These are phyloP conservation scores for Chlamydomonas sphaeroides DNA, from an alignment of 139 green algal species.

Conservation along the genomic window DNA sequence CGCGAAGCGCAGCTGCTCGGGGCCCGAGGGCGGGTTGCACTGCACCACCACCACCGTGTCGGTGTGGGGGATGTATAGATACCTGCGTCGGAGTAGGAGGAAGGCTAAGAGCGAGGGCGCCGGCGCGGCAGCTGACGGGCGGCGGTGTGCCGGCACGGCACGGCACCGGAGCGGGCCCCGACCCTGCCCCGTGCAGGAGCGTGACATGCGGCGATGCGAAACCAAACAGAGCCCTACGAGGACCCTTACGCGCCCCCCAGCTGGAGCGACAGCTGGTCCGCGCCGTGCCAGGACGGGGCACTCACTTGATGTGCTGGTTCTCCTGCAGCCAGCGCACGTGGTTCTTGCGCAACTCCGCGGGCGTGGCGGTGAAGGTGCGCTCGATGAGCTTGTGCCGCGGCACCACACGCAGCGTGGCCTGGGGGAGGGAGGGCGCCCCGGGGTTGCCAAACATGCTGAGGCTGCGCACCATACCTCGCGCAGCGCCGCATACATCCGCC, in stretches of 20 bases:
- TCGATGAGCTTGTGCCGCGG: conserved; percentile 84
- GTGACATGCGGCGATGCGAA: no score
- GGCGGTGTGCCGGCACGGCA: no score
- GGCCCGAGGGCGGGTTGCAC: conserved; percentile 52
- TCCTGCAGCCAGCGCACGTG: conserved; percentile 62
- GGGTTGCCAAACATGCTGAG: not conserved
- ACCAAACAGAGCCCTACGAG: no score
- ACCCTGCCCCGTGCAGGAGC: no score
- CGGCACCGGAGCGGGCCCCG: no score
- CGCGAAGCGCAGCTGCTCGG: not conserved
- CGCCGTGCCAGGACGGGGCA: no score
- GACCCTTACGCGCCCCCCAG: no score
- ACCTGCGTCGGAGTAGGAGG: conserved; percentile 84
- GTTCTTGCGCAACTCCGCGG: conserved; percentile 73
- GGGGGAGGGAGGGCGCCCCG: not conserved
- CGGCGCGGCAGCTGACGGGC: no score
- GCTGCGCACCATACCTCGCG: no score
- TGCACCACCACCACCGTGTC: conserved; percentile 86
- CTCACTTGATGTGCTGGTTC: conserved; percentile 46
- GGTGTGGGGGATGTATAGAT: conserved; percentile 99
- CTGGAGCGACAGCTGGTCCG: no score
- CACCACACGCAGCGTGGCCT: conserved; percentile 69
- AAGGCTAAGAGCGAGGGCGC: no score
- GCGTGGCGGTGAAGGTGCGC: conserved; percentile 77
- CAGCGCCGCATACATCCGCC: no score